These are phyloP conservation scores for Geopyxis carbonaria DNA, from an alignment of 495 filamentous ascomycete species.

Conservation along the genomic window DNA sequence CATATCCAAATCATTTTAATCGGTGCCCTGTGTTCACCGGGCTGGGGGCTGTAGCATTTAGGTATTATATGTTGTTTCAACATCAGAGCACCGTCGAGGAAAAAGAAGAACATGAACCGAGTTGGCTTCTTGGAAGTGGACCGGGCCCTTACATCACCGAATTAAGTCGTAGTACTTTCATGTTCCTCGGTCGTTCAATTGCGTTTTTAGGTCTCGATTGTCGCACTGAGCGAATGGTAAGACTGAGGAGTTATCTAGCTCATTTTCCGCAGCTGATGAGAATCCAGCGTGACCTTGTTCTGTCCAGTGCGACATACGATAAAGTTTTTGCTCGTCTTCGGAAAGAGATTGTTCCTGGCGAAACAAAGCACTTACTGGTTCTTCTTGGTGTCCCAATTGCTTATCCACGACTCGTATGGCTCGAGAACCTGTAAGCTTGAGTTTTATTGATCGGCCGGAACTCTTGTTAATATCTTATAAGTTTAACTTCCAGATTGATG, in stretches of 20 bases:
- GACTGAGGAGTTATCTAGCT: conserved; percentile 13
- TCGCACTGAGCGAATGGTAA: conserved; percentile 67
- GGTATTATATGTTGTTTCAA: conserved; percentile 97
- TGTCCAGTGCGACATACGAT: conserved; percentile 67
- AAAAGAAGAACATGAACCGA: conserved; percentile 65
- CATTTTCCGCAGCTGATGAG: too few species aligned
- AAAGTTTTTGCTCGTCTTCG: conserved; percentile 70
- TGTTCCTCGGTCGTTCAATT: conserved; percentile 60
- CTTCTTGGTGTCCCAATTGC: conserved; percentile 76
- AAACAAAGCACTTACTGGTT: conserved; percentile 77
- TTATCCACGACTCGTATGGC: conserved; percentile 71
- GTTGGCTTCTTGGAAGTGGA: conserved; percentile 64
- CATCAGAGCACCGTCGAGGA: conserved; percentile 76
- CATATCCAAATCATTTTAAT: conserved; percentile 86
- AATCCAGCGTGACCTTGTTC: conserved; percentile 47
- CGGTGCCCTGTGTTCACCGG: conserved; percentile 76
- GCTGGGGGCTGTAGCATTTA: conserved; percentile 79
- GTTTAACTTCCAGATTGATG: conserved; percentile 67
- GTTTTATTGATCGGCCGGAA: neutral
- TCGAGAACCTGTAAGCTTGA: conserved; percentile 45
- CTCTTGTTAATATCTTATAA: conserved; percentile 25
- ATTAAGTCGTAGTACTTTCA: conserved; percentile 67
- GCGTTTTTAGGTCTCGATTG: conserved; percentile 79
- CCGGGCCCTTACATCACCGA: conserved; percentile 86
- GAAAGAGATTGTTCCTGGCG: conserved; percentile 61